phyloP scores from a whole-genome alignment of 306 rosid genomes.

The Begonia masoniana region DNA sequence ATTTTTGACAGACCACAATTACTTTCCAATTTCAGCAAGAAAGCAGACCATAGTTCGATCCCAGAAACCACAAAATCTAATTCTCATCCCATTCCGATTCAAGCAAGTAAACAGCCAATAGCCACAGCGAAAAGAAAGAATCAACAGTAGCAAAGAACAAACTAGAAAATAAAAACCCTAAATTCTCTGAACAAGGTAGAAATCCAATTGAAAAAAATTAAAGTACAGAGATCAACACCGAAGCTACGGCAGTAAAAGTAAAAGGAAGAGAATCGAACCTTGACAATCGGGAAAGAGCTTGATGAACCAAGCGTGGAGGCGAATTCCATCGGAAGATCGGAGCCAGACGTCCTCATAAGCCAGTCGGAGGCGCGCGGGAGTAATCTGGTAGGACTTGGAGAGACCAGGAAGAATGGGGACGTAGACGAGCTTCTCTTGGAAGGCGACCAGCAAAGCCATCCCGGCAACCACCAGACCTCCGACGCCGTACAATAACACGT shows the following conservation, averaged over 20 bases:
- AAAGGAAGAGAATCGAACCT: constrained; percentile 34
- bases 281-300: constrained; percentile 75
- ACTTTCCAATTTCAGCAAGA: too few relatives aligned
- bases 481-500: constrained; percentile 56
- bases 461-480: constrained; percentile 87
- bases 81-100: too few relatives aligned
- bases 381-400: constrained; percentile 67
- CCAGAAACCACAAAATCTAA: too few relatives aligned
- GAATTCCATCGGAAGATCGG: constrained; percentile 78
- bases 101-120: too few relatives aligned
- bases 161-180: constrained; percentile 1
- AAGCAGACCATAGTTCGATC: too few relatives aligned
- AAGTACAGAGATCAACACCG: neutral
- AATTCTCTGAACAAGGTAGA: neutral
- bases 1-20: too few relatives aligned
- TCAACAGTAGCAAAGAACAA: neutral
- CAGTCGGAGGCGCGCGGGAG: constrained; percentile 77
- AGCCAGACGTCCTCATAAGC: constrained; percentile 82
- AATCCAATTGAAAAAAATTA: neutral
- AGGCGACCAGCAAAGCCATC: constrained; percentile 82
- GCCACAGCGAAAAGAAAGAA: too few relatives aligned
- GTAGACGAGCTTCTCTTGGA: constrained; percentile 85
- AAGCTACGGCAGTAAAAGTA: neutral
- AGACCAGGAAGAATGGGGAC: constrained; percentile 91
- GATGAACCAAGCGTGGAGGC: constrained; percentile 97